These are phyloP conservation scores for Tetrahymena thermophila DNA, from an alignment of 73 alveolate genomes.

Conservation along the genomic window DNA sequence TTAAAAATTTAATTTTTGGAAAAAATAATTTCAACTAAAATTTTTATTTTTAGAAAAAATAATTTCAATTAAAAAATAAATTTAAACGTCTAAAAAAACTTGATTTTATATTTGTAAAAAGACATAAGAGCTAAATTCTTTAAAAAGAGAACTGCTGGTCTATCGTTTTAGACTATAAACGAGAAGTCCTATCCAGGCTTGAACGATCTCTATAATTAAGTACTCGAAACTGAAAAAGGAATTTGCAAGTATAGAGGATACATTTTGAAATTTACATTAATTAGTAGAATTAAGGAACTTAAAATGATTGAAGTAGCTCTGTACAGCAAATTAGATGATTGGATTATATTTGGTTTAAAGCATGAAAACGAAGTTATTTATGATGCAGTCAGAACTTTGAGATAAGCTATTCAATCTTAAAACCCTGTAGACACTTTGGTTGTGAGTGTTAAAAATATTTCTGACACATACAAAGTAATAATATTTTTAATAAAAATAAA, in stretches of 20 bases:
- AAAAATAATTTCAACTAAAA: no score
- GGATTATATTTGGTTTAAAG: not conserved
- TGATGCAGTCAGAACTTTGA: not conserved
- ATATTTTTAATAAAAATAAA: not conserved
- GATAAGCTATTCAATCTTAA: not conserved
- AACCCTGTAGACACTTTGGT: not conserved
- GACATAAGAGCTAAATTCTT: not conserved
- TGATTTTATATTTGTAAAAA: not conserved
- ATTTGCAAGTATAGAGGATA: not conserved
- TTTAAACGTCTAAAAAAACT: not conserved
- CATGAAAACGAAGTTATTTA: not conserved
- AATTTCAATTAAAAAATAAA: no score
- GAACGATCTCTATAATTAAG: not conserved
- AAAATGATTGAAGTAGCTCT: not conserved
- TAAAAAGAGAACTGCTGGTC: not conserved
- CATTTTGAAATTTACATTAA: not conserved
- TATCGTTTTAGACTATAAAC: not conserved
- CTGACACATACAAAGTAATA: not conserved
- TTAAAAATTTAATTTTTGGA: no score
- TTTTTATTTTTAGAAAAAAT: no score
- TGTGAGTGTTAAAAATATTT: not conserved
- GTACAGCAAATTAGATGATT: not conserved
- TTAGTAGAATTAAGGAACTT: not conserved
- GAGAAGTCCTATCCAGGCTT: not conserved
- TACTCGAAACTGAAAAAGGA: not conserved